These are phyloP conservation scores for Plasmodium sp. DNA, from an alignment of 169 alveolate species.

Conservation along the genomic window DNA sequence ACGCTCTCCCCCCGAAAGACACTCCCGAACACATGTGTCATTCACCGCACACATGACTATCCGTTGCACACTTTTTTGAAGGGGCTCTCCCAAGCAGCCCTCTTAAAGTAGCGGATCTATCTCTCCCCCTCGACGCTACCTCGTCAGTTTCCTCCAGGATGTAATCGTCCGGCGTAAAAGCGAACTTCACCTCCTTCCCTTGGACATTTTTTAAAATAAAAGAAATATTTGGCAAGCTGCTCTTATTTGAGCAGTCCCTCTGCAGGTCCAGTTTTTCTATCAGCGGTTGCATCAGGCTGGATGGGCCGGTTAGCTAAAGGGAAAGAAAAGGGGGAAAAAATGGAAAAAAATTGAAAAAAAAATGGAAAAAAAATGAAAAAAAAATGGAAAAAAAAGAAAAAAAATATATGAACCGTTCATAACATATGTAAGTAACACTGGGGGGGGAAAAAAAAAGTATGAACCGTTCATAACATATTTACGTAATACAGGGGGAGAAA, in stretches of 20 bases:
- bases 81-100: background rate
- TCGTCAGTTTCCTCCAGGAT: conserved; percentile 75
- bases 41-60: background rate
- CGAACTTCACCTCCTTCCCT: conserved; percentile 78
- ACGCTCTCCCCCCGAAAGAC: background rate
- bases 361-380: background rate
- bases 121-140: conserved; percentile 9
- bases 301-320: conserved; percentile 88
- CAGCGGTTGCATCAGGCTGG: conserved; percentile 83
- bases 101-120: background rate
- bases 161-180: conserved; percentile 81
- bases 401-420: background rate
- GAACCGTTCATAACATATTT: background rate
- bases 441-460: background rate
- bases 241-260: conserved; percentile 85
- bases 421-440: background rate
- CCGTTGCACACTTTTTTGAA: background rate
- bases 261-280: conserved; percentile 80
- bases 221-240: conserved; percentile 83
- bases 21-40: background rate
- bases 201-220: conserved; percentile 81
- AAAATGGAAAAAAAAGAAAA: background rate
- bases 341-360: background rate
- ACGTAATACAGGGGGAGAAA: background rate
- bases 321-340: background rate